Evolutionary conservation across 805 yeast genomes (phyloP), one percentile per base, ranked within the genome.

Genomic region (Cyberlindnera lachancei): DNA sequence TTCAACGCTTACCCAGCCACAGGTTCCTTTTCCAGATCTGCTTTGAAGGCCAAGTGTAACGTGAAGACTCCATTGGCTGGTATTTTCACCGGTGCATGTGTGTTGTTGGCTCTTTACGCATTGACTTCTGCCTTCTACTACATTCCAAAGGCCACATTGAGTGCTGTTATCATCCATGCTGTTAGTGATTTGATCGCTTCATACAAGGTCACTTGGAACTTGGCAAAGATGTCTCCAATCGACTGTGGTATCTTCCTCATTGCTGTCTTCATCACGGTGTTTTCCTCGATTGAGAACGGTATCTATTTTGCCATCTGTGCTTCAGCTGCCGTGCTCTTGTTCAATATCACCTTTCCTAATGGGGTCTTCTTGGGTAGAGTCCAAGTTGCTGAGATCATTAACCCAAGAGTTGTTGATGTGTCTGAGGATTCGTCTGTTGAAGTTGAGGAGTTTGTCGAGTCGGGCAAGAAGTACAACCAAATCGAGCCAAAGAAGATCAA

Each of bases 1-100:
- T 88, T 88, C 72, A 70, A 75, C 50, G 95, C 96, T 7, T 88
- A 88, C 56, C 96, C 96, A 7, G 87, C 95, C 7, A 88, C 96
- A 5, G 96, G 96, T 28, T 88, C 96, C 2, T 88, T 88, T 58
- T 83, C 94, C 14, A 79, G 96, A 65, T 82, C 95, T 27, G 96
- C 96, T 7, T 69, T 88, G 49, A 88, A 90, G 61, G 79, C 94
- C 31, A 88, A 88, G 61, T 88, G 95, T 70, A 94, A 95, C 55
- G 96, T 88, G 28, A 74, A 87, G 53, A 88, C 96, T 15, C 96
- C 96, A 22, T 64, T 88, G 39, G 94, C 95, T 27, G 95, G 96
- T 62, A 68, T 86, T 25, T 82, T 78, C 58, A 83, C 95, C 10
- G 96, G 96, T 53, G 74, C 73, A 27, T 87, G 90, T 59, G 96